A percentile compares a stretch with the other conserved stretches of the same genome.
These are phyloP conservation scores for Ceratocystis ficicola DNA, from an alignment of 2,329 filamentous ascomycete genomes.

Conservation along the genomic window DNA sequence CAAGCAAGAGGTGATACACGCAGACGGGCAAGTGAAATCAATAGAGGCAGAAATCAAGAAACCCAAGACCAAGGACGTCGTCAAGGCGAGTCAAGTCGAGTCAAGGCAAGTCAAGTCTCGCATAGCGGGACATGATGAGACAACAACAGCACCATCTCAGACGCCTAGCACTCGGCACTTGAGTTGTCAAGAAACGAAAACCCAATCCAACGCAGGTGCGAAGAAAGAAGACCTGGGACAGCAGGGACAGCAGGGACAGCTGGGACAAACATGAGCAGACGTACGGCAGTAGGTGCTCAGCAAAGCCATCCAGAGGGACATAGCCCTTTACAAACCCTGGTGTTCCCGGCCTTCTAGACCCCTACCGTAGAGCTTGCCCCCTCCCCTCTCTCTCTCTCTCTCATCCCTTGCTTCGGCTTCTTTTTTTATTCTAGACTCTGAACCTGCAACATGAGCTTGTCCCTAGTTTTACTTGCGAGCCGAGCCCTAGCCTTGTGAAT, in stretches of 20 bases:
- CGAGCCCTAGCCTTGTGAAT: not conserved
- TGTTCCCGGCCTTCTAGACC: slow-evolving; percentile 5
- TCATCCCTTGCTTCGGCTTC: slow-evolving; percentile 3
- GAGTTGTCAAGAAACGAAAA: slow-evolving; percentile 5
- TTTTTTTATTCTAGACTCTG: slow-evolving; percentile 7
- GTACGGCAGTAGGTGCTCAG: not conserved
- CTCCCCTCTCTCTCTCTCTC: too few species aligned
- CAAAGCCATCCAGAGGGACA: too few species aligned
- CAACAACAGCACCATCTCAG: not conserved
- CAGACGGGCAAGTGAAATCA: not conserved
- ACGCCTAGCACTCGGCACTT: slow-evolving; percentile 5
- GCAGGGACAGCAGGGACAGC: not conserved
- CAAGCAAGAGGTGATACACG: slow-evolving; percentile 2
- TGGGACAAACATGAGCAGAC: not conserved
- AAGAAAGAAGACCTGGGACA: not conserved
- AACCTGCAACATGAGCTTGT: not conserved
- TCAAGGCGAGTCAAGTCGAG: not conserved
- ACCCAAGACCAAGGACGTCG: not conserved
- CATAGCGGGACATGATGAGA: not conserved
- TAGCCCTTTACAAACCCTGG: not conserved
- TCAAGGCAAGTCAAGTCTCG: not conserved
- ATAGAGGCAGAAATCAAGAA: not conserved
- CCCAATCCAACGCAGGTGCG: slow-evolving; percentile 5
- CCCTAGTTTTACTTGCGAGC: not conserved
- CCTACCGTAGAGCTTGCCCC: not conserved